Conservation (phyloP, 2,329 filamentous ascomycete genomes). For the Hypocrella siamensis region DNA sequence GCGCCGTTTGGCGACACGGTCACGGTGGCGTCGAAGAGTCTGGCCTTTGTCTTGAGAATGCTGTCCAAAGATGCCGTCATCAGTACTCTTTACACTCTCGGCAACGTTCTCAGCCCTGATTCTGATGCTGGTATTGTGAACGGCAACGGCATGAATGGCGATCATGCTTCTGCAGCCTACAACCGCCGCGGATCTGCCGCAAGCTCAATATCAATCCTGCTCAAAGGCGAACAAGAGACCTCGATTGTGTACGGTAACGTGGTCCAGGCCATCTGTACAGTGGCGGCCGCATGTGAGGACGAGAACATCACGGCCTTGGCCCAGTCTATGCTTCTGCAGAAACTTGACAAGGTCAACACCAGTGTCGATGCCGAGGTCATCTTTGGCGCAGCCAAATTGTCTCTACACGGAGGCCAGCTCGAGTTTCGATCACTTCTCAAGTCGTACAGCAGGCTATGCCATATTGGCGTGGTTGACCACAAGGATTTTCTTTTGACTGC, state of each 20-base stretch:
- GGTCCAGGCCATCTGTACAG: slow-evolving; percentile 89
- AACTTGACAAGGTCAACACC: slow-evolving; percentile 70
- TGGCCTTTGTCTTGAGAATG: slow-evolving; percentile 66
- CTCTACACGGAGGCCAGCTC: slow-evolving; percentile 58
- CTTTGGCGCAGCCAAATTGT: slow-evolving; percentile 62
- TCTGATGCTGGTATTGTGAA: slow-evolving; percentile 39
- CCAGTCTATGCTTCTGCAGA: slow-evolving; percentile 92
- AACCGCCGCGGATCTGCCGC: slow-evolving; percentile 44
- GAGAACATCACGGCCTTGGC: slow-evolving; percentile 87
- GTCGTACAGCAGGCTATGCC: slow-evolving; percentile 60
- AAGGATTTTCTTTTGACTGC: slow-evolving; percentile 54
- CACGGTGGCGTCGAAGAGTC: slow-evolving; percentile 63
- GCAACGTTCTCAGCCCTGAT: slow-evolving; percentile 76
- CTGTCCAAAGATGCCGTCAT: slow-evolving; percentile 89
- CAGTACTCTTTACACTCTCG: slow-evolving; percentile 89
- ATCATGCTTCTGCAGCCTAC: slow-evolving; percentile 30
- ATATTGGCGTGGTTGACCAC: slow-evolving; percentile 55
- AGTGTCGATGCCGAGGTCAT: slow-evolving; percentile 76
- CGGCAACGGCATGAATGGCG: slow-evolving; percentile 25
- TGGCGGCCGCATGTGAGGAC: slow-evolving; percentile 67
- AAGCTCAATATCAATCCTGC: slow-evolving; percentile 65
- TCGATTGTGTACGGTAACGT: slow-evolving; percentile 68
- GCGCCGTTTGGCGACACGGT: slow-evolving; percentile 54
- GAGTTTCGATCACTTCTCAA: slow-evolving; percentile 82
- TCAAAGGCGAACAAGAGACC: slow-evolving; percentile 64